Evolutionary conservation across 2,329 filamentous ascomycete species (phyloP), one percentile per base, ranked within the genome.

Genomic region (Penicillium olsonii): DNA sequence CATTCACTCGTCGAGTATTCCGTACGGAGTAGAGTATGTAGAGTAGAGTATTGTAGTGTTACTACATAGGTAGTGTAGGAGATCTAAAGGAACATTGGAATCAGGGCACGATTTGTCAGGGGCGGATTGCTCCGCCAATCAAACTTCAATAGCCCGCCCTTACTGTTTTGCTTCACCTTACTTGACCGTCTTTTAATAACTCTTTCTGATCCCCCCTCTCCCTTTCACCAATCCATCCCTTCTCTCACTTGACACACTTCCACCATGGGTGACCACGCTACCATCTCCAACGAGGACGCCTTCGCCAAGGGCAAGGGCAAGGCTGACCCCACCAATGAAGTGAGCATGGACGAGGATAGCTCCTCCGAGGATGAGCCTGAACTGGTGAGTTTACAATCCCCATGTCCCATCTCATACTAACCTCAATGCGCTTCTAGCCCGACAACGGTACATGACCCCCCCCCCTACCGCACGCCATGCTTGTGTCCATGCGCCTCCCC

Each of bases 291-390:
- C 49, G 66, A 68, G 48, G 64, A 62, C 24, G 60, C 68, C 54
- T 68, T 76, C 54, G 79, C 84, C 71, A 95, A 95, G 81, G 90
- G 89, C 74, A 96, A 96, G 81, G 63, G 90, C 77, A 96, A 96
- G 80, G 85, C 83, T 34, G 68, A 76, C 27, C 71, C 72, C 45
- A 71, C 72, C 35, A 76, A 84, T 59, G 84, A 87, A 61, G 75
- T 83, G 66, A 79, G 80, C 67, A 88, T 90, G 82, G 87, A 87
- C 37, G 87, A 90, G 62, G 87, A 90, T 2, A 82, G 77, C 45
- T 84, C 83, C 12, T 55, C 50, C 14, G 88, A 92, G 34, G 87
- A 87, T 42, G 81, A 75, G 45, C 55, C 43, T 31, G 72, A 75
- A 48, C 55, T 68, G 48, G 72, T 75, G 58, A 52, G 68, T 64